Conservation (phyloP, 108 stramenopile genomes). For the Skeletonema menzelii region DNA sequence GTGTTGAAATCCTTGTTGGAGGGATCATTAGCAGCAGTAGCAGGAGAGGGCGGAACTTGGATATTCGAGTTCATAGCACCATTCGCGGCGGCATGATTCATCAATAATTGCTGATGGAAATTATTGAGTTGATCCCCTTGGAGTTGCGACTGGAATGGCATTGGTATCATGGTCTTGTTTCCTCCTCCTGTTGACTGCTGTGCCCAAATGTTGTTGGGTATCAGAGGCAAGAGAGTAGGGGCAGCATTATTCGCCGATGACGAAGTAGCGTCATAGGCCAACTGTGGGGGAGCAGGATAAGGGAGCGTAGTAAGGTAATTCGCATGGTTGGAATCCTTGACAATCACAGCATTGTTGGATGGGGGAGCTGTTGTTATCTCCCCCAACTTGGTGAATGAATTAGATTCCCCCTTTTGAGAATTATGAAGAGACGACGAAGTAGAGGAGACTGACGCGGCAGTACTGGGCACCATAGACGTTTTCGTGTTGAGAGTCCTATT, state of each 20-base stretch:
- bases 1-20: not conserved
- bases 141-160: not conserved
- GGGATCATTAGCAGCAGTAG: not conserved
- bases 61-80: not conserved
- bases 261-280: not conserved
- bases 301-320: not conserved
- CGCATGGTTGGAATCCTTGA: constrained; percentile 2
- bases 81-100: not conserved
- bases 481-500: not conserved
- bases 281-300: not conserved
- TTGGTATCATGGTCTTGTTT: not conserved
- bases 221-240: not conserved
- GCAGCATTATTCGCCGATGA: not conserved
- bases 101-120: not conserved
- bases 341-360: not conserved
- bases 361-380: not conserved
- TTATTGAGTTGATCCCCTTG: not conserved
- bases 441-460: not conserved
- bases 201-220: not conserved
- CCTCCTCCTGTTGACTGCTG: not conserved
- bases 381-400: not conserved
- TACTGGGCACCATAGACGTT: not conserved
- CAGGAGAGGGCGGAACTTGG: not conserved
- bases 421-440: not conserved
- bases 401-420: not conserved